Conservation (phyloP, 1,284 basidiomycete species). For the Cystobasidium sp. region DNA sequence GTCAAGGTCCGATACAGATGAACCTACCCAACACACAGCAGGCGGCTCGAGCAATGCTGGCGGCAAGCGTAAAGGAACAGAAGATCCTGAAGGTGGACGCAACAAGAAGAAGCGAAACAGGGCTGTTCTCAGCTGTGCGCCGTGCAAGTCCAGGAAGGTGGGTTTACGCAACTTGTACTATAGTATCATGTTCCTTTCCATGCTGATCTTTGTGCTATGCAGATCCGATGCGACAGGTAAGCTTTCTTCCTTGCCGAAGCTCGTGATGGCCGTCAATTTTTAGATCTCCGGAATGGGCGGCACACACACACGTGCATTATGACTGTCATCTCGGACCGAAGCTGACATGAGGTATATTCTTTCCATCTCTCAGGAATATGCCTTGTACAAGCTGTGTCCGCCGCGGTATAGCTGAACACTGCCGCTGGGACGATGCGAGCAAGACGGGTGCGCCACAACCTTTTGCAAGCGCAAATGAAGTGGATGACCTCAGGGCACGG, state of each 20-base stretch:
- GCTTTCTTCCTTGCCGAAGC: constrained; percentile 3
- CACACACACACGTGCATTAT: background rate
- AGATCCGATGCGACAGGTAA: constrained; percentile 31
- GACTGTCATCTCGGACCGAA: background rate
- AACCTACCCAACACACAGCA: background rate
- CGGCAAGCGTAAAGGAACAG: constrained; percentile 10
- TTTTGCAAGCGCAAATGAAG: constrained; percentile 21
- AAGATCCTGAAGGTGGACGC: constrained; percentile 20
- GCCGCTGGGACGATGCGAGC: constrained; percentile 36
- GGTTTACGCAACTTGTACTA: background rate
- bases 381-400: constrained; percentile 15
- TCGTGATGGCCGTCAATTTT: background rate
- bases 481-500: constrained; percentile 12
- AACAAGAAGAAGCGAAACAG: constrained; percentile 21
- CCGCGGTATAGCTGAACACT: constrained; percentile 12
- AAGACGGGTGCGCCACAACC: constrained; percentile 35
- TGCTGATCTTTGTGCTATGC: background rate
- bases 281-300: background rate
- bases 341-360: background rate
- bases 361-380: background rate
- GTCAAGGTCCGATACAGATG: constrained; percentile 2
- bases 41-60: background rate
- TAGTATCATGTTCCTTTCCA: background rate
- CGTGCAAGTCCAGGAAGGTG: constrained; percentile 30
- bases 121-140: constrained; percentile 22